Percentiles rank a stretch among this genome's conserved stretches.
These are phyloP conservation scores for Astrocystis sublimbata DNA, from an alignment of 495 filamentous ascomycete species.

Conservation along the genomic window DNA sequence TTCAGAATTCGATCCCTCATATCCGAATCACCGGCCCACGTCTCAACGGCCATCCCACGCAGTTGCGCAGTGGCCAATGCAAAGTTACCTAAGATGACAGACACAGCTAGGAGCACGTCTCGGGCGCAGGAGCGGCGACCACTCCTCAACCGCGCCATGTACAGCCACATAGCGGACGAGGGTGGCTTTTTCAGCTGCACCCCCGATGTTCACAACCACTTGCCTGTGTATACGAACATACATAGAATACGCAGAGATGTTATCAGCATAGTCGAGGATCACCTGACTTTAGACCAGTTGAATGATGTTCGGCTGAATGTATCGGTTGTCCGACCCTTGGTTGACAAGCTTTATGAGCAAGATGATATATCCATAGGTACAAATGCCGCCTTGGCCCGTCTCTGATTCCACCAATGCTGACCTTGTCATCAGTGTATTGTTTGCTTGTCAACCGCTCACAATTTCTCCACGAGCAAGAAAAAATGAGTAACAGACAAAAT, in stretches of 20 bases:
- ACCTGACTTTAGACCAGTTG: conserved; percentile 63
- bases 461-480: conserved; percentile 66
- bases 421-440: conserved; percentile 55
- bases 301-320: conserved; percentile 69
- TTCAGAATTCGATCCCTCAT: too few relatives aligned
- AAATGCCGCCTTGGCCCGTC: conserved; percentile 4
- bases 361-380: conserved; percentile 66
- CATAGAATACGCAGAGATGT: conserved; percentile 55
- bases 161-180: conserved; percentile 21
- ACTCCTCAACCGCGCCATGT: conserved; percentile 26
- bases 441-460: conserved; percentile 70
- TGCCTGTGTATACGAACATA: conserved; percentile 57
- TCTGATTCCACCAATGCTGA: conserved; percentile 18
- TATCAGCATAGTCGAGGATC: conserved; percentile 52
- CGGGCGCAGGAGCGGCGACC: conserved; percentile 27
- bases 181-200: conserved; percentile 26
- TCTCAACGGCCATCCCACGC: neutral
- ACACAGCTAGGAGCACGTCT: conserved; percentile 18
- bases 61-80: neutral
- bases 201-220: conserved; percentile 40
- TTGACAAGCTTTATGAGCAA: conserved; percentile 67
- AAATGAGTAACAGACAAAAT: conserved; percentile 67
- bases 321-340: conserved; percentile 66
- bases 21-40: too few relatives aligned
- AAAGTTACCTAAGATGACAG: conserved; percentile 19